Evolutionary conservation across 441 rosid species (phyloP).

Genomic region (Kokia cookei): DNA sequence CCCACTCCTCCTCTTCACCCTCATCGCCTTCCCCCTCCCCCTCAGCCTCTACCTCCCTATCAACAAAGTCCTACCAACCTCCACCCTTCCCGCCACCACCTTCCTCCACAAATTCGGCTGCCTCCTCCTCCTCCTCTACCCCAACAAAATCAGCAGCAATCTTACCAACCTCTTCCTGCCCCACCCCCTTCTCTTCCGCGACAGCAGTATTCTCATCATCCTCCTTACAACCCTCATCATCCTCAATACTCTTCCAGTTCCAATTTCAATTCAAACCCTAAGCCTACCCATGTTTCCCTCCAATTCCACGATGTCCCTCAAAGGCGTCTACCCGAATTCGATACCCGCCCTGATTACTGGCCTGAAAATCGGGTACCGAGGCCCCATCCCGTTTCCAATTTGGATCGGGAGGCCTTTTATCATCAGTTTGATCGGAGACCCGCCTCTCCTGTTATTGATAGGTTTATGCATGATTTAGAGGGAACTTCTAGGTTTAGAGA

Average conservation of each 20-base stretch:
- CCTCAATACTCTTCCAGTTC: constrained; percentile 26
- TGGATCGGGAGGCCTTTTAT: constrained; percentile 20
- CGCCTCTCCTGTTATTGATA: constrained; percentile 29
- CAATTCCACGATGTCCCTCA: constrained; percentile 21
- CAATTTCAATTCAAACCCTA: constrained; percentile 22
- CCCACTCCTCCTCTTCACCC: constrained; percentile 19
- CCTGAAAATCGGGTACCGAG: constrained; percentile 20
- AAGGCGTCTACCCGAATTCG: constrained; percentile 17
- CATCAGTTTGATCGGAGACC: constrained; percentile 31
- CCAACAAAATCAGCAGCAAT: constrained; percentile 12
- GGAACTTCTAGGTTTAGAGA: constrained; percentile 42
- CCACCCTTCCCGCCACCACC: constrained; percentile 3
- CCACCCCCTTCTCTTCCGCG: constrained; percentile 14
- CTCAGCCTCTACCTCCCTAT: constrained; percentile 12
- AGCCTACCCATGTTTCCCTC: constrained; percentile 6
- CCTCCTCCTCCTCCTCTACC: constrained; percentile 9
- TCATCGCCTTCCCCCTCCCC: constrained; percentile 20
- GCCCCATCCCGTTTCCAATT: constrained; percentile 18
- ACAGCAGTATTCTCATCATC: constrained; percentile 19
- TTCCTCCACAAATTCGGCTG: constrained; percentile 1
- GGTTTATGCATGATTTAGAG: constrained; percentile 40
- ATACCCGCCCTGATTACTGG: constrained; percentile 19
- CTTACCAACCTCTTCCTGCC: constrained; percentile 13
- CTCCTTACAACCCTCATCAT: constrained; percentile 24
- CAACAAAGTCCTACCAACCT: constrained; percentile 17